Evolutionary conservation across 352 stramenopile genomes (phyloP), one percentile per base, ranked within the genome.

Genomic region (Phytophthora kernoviae): DNA sequence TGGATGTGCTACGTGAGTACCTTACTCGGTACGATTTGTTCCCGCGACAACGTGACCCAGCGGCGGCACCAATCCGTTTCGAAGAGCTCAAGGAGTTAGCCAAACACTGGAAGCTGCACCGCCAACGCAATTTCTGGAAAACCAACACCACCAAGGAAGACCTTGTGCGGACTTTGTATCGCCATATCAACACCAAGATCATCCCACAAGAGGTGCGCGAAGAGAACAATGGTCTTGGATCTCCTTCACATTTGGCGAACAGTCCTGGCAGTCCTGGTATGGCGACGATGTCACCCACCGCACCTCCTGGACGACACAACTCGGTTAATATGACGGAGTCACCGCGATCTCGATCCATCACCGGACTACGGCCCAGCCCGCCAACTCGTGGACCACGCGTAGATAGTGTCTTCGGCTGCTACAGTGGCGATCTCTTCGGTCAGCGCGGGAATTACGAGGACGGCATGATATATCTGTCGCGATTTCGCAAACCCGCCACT

Each of bases 81-180:
- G 88, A 96, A 59, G 87, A 96, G 58, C 70, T 96, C n/a, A 96
- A 96, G 57, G 90, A 96, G 52, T 69, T 96, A 10, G 86, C 93
- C 1, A 92, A 95, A 42, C 81, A 94, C 60, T 96, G 87, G 86
- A 96, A 96, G 53, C 68, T 96, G 5, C 87, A 96, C 45, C 84
- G 90, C 1, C 84, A 94, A 60, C 84, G 87, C 27, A 92, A 94
- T 47, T 96, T 96, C 54, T 96, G 88, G 88, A 96, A 96, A 56
- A 93, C 74, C 9, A 88, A 96, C 70, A 85, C 81, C 27, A 91
- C 83, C 27, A 96, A 95, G 56, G 87, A 96, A 54, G 87, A 96
- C 24, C 81, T 96, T 11, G 87, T 95, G 33, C 79, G 71, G 6
- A 94, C 84, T 12, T 61, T 96, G 4, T 91, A 94, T 43, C 80